These are phyloP conservation scores for Apiospora arundinis DNA, from an alignment of 2,329 filamentous ascomycete genomes.

Conservation along the genomic window DNA sequence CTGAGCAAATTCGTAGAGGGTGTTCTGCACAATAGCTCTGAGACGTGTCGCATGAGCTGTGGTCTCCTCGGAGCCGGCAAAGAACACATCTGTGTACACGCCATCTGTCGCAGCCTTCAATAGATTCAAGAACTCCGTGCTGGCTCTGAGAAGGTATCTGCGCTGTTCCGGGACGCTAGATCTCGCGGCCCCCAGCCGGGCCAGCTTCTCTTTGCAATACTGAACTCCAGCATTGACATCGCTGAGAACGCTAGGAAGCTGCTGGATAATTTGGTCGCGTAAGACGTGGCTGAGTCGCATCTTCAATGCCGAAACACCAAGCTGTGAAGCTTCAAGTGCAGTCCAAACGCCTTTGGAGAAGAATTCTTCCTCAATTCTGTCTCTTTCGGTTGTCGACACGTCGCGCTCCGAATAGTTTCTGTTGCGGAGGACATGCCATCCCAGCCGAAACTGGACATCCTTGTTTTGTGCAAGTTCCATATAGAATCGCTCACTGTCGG, in stretches of 20 bases:
- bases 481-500: constrained; percentile 46
- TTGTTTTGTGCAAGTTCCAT: constrained; percentile 50
- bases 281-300: constrained; percentile 35
- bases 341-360: constrained; percentile 29
- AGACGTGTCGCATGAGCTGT: constrained; percentile 31
- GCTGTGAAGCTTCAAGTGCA: not conserved
- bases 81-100: constrained; percentile 37
- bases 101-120: constrained; percentile 38
- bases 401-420: not conserved
- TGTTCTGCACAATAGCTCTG: constrained; percentile 36
- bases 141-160: constrained; percentile 37
- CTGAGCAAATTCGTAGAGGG: constrained; percentile 31
- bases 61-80: constrained; percentile 30
- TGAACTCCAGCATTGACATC: constrained; percentile 37
- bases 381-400: constrained; percentile 23
- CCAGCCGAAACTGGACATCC: constrained; percentile 52
- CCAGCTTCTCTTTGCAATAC: constrained; percentile 32
- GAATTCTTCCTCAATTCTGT: constrained; percentile 25
- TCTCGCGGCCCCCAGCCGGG: constrained; percentile 34
- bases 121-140: constrained; percentile 34
- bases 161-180: constrained; percentile 34
- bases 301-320: constrained; percentile 31
- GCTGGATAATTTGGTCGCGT: constrained; percentile 38
- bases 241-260: constrained; percentile 39
- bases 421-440: constrained; percentile 59